These are phyloP conservation scores for Trichoderma sp. DNA, from an alignment of 2,329 filamentous ascomycete species.

Conservation along the genomic window DNA sequence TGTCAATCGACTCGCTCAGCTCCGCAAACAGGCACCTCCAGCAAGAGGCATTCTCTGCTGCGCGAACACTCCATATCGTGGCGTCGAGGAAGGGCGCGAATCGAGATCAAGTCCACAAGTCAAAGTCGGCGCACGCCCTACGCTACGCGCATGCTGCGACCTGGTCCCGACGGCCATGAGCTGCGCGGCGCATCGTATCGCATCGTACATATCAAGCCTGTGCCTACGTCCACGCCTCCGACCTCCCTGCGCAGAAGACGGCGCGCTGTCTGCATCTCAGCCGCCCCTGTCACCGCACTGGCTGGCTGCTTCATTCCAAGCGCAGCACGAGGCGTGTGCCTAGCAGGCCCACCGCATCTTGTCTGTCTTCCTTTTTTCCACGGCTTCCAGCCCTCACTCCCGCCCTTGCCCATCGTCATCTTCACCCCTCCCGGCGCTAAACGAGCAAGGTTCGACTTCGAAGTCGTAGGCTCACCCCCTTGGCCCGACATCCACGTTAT, in stretches of 20 bases:
- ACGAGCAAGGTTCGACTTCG: conserved; percentile 7
- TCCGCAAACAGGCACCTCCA: conserved; percentile 6
- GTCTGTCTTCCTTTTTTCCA: background rate
- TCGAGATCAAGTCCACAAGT: conserved; percentile 6
- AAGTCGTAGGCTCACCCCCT: conserved; percentile 26
- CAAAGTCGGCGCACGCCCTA: conserved; percentile 22
- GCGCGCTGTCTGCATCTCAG: conserved; percentile 10
- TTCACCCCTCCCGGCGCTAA: conserved; percentile 19
- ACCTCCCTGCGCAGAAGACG: conserved; percentile 7
- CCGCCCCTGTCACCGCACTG: conserved; percentile 20
- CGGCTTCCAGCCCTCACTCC: conserved; percentile 6
- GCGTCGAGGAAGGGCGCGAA: conserved; percentile 23
- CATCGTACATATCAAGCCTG: background rate
- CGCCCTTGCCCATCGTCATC: conserved; percentile 3
- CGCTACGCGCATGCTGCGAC: conserved; percentile 17
- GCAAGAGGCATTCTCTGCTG: conserved; percentile 15
- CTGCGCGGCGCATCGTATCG: background rate
- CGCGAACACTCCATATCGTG: conserved; percentile 27
- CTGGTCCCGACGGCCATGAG: conserved; percentile 2
- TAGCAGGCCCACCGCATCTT: background rate
- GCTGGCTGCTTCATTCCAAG: conserved; percentile 12
- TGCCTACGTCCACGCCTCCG: conserved; percentile 1
- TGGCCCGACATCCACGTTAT: conserved; percentile 30
- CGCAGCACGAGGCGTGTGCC: conserved; percentile 5
- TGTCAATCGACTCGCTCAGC: conserved; percentile 21